Base-by-base conservation (phyloP, 2,329 filamentous ascomycete species). In the Curvularia hawaiiensis region DNA sequence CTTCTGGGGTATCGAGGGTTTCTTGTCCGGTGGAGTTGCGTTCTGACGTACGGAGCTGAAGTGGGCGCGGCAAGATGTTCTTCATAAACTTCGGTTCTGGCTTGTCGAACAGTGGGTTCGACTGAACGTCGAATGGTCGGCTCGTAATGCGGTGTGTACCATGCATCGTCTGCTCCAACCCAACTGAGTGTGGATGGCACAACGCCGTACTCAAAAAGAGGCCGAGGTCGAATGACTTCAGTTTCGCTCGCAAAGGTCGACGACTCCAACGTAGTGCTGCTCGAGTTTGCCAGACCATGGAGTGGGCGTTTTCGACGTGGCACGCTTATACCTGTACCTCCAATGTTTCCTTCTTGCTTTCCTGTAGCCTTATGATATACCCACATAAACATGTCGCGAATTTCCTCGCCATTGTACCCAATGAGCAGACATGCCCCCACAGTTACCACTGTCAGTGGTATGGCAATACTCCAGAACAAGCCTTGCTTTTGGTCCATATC, bases 401-500 rank as follows among this genome's bases (percentile, higher is more conserved):
- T 24, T 3, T 67, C 59, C 33, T 73, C 70, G 31, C 70, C 69
- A 8, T 72, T 71, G 40, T 73, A 73, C 1, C 70, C 70, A 14
- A 73, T 67, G 20, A 67, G 57, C 18, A 73, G 30, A 20, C 70
- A 67, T 1, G 55, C 56, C 2, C 61, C 68, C 55, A 73, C 66
- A 0, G 69, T 71, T 0, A 68, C 41, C 0, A 58, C 54, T 2
- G 71, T 74, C 0, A 75, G 63, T 8, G 72, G 73, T 8, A 73
- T 46, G 0, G 71, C 69, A 14, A 73, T 67, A 22, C 56, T 56
- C 78, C 78, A 80, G 61, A 80, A 80, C 0, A 79, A 52, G 24
- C 64, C 59, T 57, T 80, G 78, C 9, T 61, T 73, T 22, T 67
- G 69, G 2, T 68, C 56, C 77, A 79, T 78, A 46, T 79, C 69